Percentiles rank a stretch among this genome's conserved stretches.
Evolutionary conservation across 108 stramenopile species (phyloP).

Genomic region (Cylindrotheca fusiformis): DNA sequence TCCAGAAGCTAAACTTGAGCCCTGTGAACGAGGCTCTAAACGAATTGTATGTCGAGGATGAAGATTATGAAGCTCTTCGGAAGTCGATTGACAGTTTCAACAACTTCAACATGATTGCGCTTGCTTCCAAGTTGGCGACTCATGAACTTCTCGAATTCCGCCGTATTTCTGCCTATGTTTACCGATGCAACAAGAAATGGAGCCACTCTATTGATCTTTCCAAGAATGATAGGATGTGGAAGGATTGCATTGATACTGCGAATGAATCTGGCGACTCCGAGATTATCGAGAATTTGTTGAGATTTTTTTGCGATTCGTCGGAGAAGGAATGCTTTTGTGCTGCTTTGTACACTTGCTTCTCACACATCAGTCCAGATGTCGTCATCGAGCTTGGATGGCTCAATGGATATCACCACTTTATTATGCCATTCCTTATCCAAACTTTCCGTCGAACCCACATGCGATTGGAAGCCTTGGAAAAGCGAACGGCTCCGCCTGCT

Average conservation of each 20-base stretch:
- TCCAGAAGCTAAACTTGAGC: constrained; percentile 95
- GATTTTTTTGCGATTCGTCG: constrained; percentile 97
- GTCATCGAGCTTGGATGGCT: constrained; percentile 99
- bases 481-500: constrained; percentile 88
- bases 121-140: constrained; percentile 94
- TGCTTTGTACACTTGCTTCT: constrained; percentile 95
- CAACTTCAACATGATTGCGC: constrained; percentile 98
- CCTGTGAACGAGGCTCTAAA: constrained; percentile 99
- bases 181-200: constrained; percentile 98
- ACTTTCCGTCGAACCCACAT: constrained; percentile 89
- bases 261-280: constrained; percentile 91
- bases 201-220: constrained; percentile 93
- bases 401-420: constrained; percentile 95
- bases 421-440: constrained; percentile 99
- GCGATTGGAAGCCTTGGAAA: constrained; percentile 84
- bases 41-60: constrained; percentile 96
- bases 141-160: constrained; percentile 99
- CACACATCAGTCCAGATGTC: constrained; percentile 95
- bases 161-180: constrained; percentile 98
- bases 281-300: constrained; percentile 92
- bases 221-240: constrained; percentile 99
- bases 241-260: constrained; percentile 99
- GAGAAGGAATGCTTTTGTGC: constrained; percentile 99
- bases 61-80: constrained; percentile 95
- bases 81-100: constrained; percentile 97